phyloP scores from a whole-genome alignment of 257 asterid species.

The Haberlea rhodopensis region DNA sequence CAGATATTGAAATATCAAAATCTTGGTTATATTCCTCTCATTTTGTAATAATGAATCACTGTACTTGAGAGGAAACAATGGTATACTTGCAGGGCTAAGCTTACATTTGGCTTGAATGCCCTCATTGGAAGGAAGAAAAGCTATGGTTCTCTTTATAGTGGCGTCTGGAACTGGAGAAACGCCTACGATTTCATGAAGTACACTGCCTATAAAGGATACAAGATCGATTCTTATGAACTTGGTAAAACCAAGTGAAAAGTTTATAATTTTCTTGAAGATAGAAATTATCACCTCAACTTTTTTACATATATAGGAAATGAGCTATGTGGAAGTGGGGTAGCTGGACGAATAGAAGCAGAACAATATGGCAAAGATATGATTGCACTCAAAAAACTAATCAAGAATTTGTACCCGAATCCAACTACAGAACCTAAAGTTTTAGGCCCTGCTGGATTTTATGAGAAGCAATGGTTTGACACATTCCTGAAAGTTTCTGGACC shows the following conservation, averaged over 20 bases:
- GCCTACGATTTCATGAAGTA: slow-evolving; percentile 62
- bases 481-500: slow-evolving; percentile 59
- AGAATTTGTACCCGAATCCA: slow-evolving; percentile 41
- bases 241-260: slow-evolving; percentile 32
- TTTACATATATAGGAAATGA: slow-evolving; percentile 57
- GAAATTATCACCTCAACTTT: background rate
- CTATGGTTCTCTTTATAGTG: slow-evolving; percentile 42
- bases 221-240: slow-evolving; percentile 75
- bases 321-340: slow-evolving; percentile 61
- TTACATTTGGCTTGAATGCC: slow-evolving; percentile 78
- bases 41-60: background rate
- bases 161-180: slow-evolving; percentile 59
- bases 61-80: background rate
- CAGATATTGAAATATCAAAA: background rate
- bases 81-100: slow-evolving; percentile 40
- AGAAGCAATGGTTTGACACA: slow-evolving; percentile 51
- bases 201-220: slow-evolving; percentile 61
- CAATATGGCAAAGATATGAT: slow-evolving; percentile 68
- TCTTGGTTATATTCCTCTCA: background rate
- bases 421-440: slow-evolving; percentile 49
- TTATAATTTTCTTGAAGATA: background rate
- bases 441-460: slow-evolving; percentile 81
- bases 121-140: slow-evolving; percentile 49
- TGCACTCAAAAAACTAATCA: slow-evolving; percentile 45
- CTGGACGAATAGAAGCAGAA: slow-evolving; percentile 49